Evolutionary conservation across 2,329 filamentous ascomycete genomes (phyloP).

Genomic region (Trichophyton rubrum): DNA sequence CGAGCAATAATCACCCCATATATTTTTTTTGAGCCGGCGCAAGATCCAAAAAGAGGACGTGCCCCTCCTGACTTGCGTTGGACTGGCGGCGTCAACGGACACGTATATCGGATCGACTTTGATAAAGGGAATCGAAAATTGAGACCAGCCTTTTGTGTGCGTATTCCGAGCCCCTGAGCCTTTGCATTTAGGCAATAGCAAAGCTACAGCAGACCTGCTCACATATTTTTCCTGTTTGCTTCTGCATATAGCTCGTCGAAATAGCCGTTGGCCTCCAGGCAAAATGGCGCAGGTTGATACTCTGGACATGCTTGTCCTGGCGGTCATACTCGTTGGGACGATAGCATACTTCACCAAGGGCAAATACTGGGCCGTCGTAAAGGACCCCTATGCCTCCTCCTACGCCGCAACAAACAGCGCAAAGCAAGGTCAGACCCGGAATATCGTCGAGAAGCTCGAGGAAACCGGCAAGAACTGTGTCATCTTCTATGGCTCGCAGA

Average conservation of each 20-base stretch:
- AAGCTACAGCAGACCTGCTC: neutral
- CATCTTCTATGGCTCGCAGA: conserved; percentile 97
- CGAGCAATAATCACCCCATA: neutral
- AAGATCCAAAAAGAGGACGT: neutral
- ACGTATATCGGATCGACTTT: neutral
- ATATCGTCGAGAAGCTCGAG: conserved; percentile 92
- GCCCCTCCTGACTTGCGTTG: neutral
- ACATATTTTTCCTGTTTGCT: neutral
- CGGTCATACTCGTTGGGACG: conserved; percentile 70
- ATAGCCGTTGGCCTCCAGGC: neutral
- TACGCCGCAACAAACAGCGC: conserved; percentile 49
- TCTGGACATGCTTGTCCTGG: conserved; percentile 84
- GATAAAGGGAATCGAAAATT: neutral
- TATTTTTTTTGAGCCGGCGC: neutral
- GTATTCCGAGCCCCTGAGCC: neutral
- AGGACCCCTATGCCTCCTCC: conserved; percentile 74
- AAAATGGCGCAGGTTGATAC: conserved; percentile 93
- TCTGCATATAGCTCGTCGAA: neutral
- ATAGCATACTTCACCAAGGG: conserved; percentile 97
- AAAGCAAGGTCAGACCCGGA: conserved; percentile 72
- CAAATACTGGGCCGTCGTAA: conserved; percentile 76
- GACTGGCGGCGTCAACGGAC: neutral
- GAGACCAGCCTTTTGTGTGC: neutral
- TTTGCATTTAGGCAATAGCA: neutral
- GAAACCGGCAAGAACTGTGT: conserved; percentile 94